Evolutionary conservation across 2,329 filamentous ascomycete genomes (phyloP), one percentile per base, ranked within the genome.

Genomic region (Alternaria solani): DNA sequence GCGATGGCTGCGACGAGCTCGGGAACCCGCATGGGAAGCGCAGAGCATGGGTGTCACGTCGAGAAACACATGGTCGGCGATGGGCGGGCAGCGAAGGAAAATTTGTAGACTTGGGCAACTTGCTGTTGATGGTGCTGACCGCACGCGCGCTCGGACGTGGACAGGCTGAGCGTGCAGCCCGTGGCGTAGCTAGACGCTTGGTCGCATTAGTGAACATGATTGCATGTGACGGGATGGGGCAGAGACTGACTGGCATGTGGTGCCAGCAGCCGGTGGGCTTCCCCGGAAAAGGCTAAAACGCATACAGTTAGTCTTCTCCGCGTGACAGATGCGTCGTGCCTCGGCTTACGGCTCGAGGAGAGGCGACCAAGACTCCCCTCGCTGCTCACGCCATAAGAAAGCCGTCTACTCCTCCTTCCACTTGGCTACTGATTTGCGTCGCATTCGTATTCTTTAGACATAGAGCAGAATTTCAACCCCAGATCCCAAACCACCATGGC

Each of bases 401-500:
- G 61, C 36, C 55, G 20, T 38, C 14, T 28, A 48, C 55, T 61
- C 59, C 64, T 62, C 59, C 30, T 44, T 54, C 55, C 48, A 16
- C 39, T 43, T 43, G 11, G 34, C 18, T 61, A 18, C 47, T 36
- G 18, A 20, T 36, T 16, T 28, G 48, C 48, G 23, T 56, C 49
- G 32, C 25, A 25, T 61, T 48, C 44, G 12, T 41, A 25, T 34
- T 46, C 14, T 55, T 25, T 42, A 25, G 20, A 42, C 39, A 16
- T 25, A 42, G 7, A 42, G 11, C 39, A 25, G 20, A 42, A 16
- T 30, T 30, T 9, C 18, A 28, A 55, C 23, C 23, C 16, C 28
- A 49, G 11, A 38, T 12, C 49, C 47, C 63, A 58, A 62, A 43
- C 55, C 78, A 77, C 57, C 73, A 94, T 94, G 91, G 89, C 91